Evolutionary conservation across 345 rosid genomes (phyloP).

Genomic region (Brassica cretica): DNA sequence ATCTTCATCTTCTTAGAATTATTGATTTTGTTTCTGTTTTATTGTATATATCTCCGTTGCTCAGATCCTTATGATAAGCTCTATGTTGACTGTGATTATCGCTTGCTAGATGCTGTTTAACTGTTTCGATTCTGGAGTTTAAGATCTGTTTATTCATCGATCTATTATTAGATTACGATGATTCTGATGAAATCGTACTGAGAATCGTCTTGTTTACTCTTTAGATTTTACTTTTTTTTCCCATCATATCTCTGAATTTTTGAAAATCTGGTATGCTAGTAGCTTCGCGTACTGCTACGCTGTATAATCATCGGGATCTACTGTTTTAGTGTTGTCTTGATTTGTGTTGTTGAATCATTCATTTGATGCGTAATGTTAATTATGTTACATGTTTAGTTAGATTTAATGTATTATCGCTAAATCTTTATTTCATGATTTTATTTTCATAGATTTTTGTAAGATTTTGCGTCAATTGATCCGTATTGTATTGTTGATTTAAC

Average conservation of each 20-base stretch:
- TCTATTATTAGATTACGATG: not conserved
- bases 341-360: not conserved
- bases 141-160: slow-evolving; percentile 8
- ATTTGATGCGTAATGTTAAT: not conserved
- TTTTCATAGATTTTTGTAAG: not conserved
- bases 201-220: not conserved
- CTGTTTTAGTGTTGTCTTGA: not conserved
- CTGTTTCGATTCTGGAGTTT: not conserved
- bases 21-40: not conserved
- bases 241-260: not conserved
- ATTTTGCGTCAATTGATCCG: not conserved
- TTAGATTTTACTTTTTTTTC: not conserved
- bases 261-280: not conserved
- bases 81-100: not conserved
- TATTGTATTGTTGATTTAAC: not conserved
- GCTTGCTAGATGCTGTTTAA: not conserved
- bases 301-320: not conserved
- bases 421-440: not conserved
- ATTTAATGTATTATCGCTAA: not conserved
- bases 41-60: not conserved
- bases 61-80: not conserved
- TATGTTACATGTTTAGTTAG: not conserved
- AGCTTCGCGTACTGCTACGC: not conserved
- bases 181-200: not conserved
- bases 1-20: not conserved